Percentiles rank a stretch among this genome's conserved stretches.
phyloP scores from a whole-genome alignment of 768 basidiomycete species.

The Russula ochroleuca region DNA sequence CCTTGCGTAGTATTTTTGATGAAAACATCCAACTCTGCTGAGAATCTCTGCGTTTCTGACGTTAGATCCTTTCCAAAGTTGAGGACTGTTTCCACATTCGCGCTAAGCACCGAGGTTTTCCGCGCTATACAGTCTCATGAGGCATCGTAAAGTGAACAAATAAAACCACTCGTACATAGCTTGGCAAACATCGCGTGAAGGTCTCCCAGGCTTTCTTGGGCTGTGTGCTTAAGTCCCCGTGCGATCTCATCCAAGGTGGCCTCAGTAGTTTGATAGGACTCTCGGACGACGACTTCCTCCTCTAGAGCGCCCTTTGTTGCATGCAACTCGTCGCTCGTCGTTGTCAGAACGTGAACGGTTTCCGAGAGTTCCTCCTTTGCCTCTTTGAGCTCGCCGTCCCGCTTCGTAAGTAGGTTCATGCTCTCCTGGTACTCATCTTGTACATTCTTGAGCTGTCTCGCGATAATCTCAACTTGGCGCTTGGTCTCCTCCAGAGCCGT shows the following conservation, averaged over 20 bases:
- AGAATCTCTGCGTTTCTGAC: conserved; percentile 49
- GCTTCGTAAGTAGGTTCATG: conserved; percentile 66
- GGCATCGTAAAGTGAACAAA: neutral
- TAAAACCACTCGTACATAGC: conserved; percentile 52
- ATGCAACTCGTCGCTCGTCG: conserved; percentile 55
- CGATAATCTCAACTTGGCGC: conserved; percentile 78
- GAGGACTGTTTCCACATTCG: conserved; percentile 63
- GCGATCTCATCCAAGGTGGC: conserved; percentile 67
- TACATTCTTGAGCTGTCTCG: conserved; percentile 71
- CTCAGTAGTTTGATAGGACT: conserved; percentile 77
- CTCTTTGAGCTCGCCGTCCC: conserved; percentile 69
- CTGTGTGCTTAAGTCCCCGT: conserved; percentile 56
- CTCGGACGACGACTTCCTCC: conserved; percentile 73
- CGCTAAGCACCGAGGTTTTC: conserved; percentile 55
- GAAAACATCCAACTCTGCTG: conserved; percentile 58
- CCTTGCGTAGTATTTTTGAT: conserved; percentile 51
- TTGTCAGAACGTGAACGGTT: conserved; percentile 49
- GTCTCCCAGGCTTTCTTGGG: conserved; percentile 66
- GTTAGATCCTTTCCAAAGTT: conserved; percentile 58
- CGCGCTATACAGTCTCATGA: conserved; percentile 51
- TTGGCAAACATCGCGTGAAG: conserved; percentile 72
- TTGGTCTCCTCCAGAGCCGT: conserved; percentile 80
- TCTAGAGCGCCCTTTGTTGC: conserved; percentile 58
- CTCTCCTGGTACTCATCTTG: conserved; percentile 92
- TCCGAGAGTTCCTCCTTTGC: conserved; percentile 53